These are phyloP conservation scores for Nothomitra cinnamomea DNA, from an alignment of 2,329 filamentous ascomycete genomes.

Conservation along the genomic window DNA sequence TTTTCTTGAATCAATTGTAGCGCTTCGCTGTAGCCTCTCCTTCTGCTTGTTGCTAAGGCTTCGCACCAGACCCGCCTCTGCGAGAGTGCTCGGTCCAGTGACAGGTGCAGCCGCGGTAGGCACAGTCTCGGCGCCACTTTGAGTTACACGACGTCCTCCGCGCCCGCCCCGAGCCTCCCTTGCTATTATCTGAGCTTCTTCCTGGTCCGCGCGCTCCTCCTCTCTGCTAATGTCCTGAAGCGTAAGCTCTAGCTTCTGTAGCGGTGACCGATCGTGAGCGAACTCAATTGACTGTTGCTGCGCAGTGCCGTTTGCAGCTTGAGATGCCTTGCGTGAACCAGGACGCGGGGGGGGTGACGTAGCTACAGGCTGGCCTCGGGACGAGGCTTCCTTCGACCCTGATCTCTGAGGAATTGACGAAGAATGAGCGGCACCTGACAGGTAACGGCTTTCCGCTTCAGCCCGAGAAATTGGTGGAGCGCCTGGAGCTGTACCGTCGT, in stretches of 20 bases:
- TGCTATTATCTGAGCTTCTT: slow-evolving; percentile 62
- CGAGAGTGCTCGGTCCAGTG: slow-evolving; percentile 9
- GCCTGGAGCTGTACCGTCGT: neutral
- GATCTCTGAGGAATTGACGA: neutral
- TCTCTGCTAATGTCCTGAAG: slow-evolving; percentile 89
- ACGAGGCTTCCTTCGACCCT: neutral
- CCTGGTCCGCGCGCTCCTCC: slow-evolving; percentile 71
- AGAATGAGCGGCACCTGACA: neutral
- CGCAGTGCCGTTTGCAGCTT: neutral
- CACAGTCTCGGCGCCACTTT: neutral
- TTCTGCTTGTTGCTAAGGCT: slow-evolving; percentile 20
- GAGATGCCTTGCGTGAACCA: neutral
- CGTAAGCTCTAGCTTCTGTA: slow-evolving; percentile 84
- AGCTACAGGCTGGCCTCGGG: neutral
- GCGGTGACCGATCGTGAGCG: slow-evolving; percentile 70
- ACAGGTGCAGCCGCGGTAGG: neutral
- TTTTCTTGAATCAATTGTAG: slow-evolving; percentile 15
- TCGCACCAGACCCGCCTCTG: slow-evolving; percentile 18
- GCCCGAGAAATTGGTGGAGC: neutral
- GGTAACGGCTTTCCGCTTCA: neutral
- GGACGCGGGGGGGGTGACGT: neutral
- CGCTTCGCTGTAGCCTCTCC: slow-evolving; percentile 20
- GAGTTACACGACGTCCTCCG: slow-evolving; percentile 3
- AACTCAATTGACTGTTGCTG: slow-evolving; percentile 26
- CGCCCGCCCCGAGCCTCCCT: slow-evolving; percentile 34